phyloP scores from a whole-genome alignment of 257 asterid species.

The Solanum appendiculatum region DNA sequence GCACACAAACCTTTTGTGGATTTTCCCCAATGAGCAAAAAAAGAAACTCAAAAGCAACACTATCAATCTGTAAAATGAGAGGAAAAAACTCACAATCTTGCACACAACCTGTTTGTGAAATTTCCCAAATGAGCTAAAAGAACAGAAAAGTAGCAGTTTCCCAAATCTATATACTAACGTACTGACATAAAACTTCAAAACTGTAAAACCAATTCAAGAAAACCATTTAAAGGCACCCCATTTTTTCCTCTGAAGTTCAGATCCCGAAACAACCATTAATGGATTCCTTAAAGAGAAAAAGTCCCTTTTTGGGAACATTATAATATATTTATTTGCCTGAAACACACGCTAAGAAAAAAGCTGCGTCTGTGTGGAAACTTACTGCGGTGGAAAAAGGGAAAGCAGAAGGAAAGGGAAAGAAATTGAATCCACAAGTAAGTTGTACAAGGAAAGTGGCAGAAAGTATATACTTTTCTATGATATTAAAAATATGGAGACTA shows the following conservation, averaged over 20 bases:
- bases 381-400: background rate
- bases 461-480: background rate
- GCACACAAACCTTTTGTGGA: background rate
- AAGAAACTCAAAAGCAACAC: background rate
- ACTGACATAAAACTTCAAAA: background rate
- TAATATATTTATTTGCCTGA: conserved; percentile 16
- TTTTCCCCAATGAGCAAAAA: background rate
- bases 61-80: too few relatives aligned
- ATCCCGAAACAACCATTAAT: background rate
- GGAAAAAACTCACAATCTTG: background rate
- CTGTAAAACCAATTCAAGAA: background rate
- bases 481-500: background rate
- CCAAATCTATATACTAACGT: background rate
- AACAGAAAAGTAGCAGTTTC: background rate
- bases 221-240: background rate
- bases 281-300: conserved; percentile 2
- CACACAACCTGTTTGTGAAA: background rate
- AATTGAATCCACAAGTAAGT: background rate
- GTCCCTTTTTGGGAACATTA: background rate
- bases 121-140: background rate
- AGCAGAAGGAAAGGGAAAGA: background rate
- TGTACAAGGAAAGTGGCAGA: background rate
- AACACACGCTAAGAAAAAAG: conserved; percentile 27
- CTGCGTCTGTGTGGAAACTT: background rate
- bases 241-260: conserved; percentile 4